Evolutionary conservation across 192 early-diverging fungal species (phyloP), one percentile per base, ranked within the genome.

Genomic region (Oehlia diaphana): DNA sequence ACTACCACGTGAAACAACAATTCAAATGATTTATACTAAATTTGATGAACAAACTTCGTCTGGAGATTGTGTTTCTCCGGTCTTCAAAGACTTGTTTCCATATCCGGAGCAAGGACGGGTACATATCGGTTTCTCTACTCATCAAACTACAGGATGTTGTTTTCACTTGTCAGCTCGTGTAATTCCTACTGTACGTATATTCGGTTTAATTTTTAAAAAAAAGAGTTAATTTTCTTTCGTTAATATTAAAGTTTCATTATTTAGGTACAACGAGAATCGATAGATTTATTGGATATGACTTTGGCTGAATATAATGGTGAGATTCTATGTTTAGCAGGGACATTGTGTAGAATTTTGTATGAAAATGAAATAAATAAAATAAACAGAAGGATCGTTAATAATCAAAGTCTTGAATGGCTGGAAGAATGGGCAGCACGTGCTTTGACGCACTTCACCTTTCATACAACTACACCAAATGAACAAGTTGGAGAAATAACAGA

Each of bases 61-160:
- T 9, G 92, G 33, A 7, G 71, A 70, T 70, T 21, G n/a, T 21
- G 16, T 53, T 50, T 23, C n/a, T 61, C n/a, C 53, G 13, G 89
- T 97, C 14, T 97, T 97, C 81, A 84, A 89, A 62, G 91, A 93
- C 61, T 80, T 97, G 4, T 82, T 97, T 7, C 91, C 94, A 0
- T 89, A 85, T 44, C 89, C 88, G 26, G 87, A 93, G 26, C 96
- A 97, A 81, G 96, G 96, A 8, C 85, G 90, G 19, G 88, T 96
- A 12, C 95, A 95, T 78, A 97, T 97, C 65, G 96, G 96, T 0
- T 94, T 96, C 79, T 94, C 94, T 0, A 97, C 96, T 4, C 92
- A 94, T 73, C 96, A 97, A 80, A 97, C 96, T 0, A 96, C 95
- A 4, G 96, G 96, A 23, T 93, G 90, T 80, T 88, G 88, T 33